Evolutionary conservation across 2,329 filamentous ascomycete genomes (phyloP).

Genomic region (Beauveria rudraprayagi): DNA sequence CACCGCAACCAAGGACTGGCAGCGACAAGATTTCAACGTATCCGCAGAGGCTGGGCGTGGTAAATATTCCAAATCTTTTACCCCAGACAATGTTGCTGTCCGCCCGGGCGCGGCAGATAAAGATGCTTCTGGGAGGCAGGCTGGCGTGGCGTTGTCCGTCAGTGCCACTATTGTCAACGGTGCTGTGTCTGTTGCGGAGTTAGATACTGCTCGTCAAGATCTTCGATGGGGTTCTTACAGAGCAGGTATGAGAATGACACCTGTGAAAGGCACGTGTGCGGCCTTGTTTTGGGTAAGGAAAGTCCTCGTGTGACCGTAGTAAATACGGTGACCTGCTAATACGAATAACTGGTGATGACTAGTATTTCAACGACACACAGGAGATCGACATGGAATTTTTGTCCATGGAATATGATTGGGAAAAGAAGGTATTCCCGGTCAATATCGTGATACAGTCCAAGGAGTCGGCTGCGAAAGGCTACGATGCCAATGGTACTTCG

Average conservation of each 20-base stretch:
- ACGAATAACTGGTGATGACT: conserved; percentile 12
- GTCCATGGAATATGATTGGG: conserved; percentile 51
- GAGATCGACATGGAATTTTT: conserved; percentile 79
- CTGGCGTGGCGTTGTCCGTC: conserved; percentile 52
- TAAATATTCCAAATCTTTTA: conserved; percentile 57
- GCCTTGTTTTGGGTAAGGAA: conserved; percentile 67
- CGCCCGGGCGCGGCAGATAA: conserved; percentile 26
- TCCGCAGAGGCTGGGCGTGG: conserved; percentile 50
- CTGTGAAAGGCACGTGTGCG: conserved; percentile 58
- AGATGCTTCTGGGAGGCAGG: conserved; percentile 34
- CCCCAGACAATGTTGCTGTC: conserved; percentile 46
- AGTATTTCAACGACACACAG: conserved; percentile 73
- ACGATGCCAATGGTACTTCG: conserved; percentile 51
- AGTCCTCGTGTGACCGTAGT: neutral
- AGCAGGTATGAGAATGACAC: conserved; percentile 56
- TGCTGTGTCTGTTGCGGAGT: conserved; percentile 54
- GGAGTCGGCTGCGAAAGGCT: conserved; percentile 49
- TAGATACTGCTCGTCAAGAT: conserved; percentile 53
- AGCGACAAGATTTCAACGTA: conserved; percentile 58
- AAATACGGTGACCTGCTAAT: neutral
- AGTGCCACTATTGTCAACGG: conserved; percentile 35
- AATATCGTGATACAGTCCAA: conserved; percentile 71
- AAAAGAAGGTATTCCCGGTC: conserved; percentile 46
- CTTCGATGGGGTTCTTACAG: conserved; percentile 64
- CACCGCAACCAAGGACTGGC: conserved; percentile 51